Percentiles rank a stretch among this genome's conserved stretches.
phyloP scores from a whole-genome alignment of 805 yeast species.

The Candida insectalens region DNA sequence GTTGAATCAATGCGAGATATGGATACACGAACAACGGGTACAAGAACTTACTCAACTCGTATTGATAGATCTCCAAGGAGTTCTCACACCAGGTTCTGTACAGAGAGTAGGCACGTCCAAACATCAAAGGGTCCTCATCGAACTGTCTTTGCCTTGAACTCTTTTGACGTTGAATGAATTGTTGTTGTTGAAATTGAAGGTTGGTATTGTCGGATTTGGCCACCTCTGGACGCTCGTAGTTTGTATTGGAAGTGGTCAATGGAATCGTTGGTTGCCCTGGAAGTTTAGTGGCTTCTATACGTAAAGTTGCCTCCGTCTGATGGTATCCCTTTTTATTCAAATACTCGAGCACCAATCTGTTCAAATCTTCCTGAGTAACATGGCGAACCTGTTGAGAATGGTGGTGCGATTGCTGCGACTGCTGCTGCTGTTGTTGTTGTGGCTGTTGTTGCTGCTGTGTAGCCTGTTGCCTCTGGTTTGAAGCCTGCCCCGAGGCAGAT shows the following conservation, averaged over 20 bases:
- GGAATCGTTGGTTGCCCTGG: conserved; percentile 41
- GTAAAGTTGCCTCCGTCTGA: conserved; percentile 85
- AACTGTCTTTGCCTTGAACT: conserved; percentile 26
- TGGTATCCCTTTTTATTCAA: conserved; percentile 90
- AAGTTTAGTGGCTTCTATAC: conserved; percentile 71
- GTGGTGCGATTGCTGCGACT: conserved; percentile 12
- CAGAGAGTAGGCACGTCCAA: conserved; percentile 71
- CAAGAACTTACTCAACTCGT: conserved; percentile 73
- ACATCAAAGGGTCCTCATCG: conserved; percentile 57
- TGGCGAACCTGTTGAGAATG: conserved; percentile 10
- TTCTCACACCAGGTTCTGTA: conserved; percentile 84
- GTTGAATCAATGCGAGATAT: conserved; percentile 67
- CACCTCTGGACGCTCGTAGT: conserved; percentile 21
- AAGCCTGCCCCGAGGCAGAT: too few species aligned
- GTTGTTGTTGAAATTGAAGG: conserved; percentile 22
- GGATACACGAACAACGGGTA: conserved; percentile 92
- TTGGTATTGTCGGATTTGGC: conserved; percentile 27
- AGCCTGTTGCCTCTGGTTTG: too few species aligned
- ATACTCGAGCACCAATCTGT: conserved; percentile 86
- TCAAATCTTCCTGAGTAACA: conserved; percentile 70
- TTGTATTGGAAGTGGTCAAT: conserved; percentile 35
- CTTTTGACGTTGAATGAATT: conserved; percentile 16
- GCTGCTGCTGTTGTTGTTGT: conserved; percentile 9
- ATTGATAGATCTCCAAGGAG: conserved; percentile 83
- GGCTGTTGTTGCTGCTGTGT: conserved; percentile 1